Conservation (phyloP, 2,329 filamentous ascomycete genomes). For the Pezicula neosporulosa region DNA sequence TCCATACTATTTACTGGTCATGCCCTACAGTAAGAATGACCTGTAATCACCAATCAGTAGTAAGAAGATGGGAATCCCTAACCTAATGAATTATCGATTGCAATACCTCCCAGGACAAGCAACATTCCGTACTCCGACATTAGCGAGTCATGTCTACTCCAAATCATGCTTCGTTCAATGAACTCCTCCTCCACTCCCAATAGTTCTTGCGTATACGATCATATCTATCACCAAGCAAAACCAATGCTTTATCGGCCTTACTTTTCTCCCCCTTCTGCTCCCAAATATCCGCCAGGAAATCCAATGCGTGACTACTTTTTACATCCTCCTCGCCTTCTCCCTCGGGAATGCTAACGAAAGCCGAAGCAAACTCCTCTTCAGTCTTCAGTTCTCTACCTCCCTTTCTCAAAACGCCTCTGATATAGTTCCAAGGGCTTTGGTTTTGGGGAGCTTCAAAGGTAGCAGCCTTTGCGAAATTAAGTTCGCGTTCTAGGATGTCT, state of each 20-base stretch:
- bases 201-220: conserved; percentile 90
- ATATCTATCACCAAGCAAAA: conserved; percentile 76
- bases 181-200: conserved; percentile 70
- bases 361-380: conserved; percentile 44
- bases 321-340: conserved; percentile 46
- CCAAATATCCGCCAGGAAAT: conserved; percentile 67
- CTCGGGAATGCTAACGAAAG: conserved; percentile 47
- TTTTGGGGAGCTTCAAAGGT: conserved; percentile 86
- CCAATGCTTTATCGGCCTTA: conserved; percentile 67
- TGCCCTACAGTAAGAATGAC: too few relatives aligned
- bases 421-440: conserved; percentile 90
- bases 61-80: too few relatives aligned
- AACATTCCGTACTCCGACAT: too few relatives aligned
- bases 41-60: too few relatives aligned
- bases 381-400: conserved; percentile 48
- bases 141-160: too few relatives aligned
- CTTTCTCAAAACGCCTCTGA: conserved; percentile 71
- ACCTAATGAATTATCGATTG: too few relatives aligned
- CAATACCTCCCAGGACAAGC: too few relatives aligned
- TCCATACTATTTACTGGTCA: too few relatives aligned
- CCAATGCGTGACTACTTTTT: conserved; percentile 63
- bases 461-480: conserved; percentile 69
- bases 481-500: conserved; percentile 68
- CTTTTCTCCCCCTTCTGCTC: conserved; percentile 50
- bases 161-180: conserved; percentile 9